Base-by-base conservation (phyloP, 2,329 filamentous ascomycete genomes). In the Trichoderma simmonsii region DNA sequence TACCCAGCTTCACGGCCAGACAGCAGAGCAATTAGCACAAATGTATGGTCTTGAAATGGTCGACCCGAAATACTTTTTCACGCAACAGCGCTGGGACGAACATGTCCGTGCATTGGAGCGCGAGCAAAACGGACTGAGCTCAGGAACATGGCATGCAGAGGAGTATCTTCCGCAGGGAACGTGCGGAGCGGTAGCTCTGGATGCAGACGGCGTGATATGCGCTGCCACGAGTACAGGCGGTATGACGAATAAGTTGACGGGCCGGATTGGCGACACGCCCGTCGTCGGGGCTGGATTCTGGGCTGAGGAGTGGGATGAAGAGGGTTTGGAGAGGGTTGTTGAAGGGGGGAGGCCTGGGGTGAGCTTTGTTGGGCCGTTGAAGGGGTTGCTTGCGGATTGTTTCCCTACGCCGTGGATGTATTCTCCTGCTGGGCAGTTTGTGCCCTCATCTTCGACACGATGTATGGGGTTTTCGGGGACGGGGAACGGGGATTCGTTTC, bases 401-500 rank as follows among this genome's bases (percentile, higher is more conserved):
- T 78, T 92, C 1, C 88, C 89, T 0, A 83, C 82, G 6, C 85
- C 85, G 6, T 82, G 80, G 21, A 36, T 78, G 18, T 85, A 85
- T 75, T 75, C 75, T 3, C 84, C 83, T 3, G 63, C 36, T 15
- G 6, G 36, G 3, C 30, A 24, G 48, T 12, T 12, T 24, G 48
- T 4, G 32, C 30, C 57, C 57, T 60, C 57, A 1, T 60, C 32
- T 21, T 21, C 11, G 32, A 79, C 75, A 3, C 75, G 80, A n/a
- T 84, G 85, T 0, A 78, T 87, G 7, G 93, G 86, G 0, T 83
- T 93, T 11, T 95, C 92, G 0, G 92, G 93, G 0, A 95, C 94
- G 0, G 95, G 94, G 0, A 97, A 97, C 76, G 94, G 95, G 0
- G 94, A 97, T 81, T 93, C 92, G 0, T 97, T 97, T 79, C 85